Evolutionary conservation across 805 yeast species (phyloP), one percentile per base, ranked within the genome.

Genomic region (Saturnispora quitensis): DNA sequence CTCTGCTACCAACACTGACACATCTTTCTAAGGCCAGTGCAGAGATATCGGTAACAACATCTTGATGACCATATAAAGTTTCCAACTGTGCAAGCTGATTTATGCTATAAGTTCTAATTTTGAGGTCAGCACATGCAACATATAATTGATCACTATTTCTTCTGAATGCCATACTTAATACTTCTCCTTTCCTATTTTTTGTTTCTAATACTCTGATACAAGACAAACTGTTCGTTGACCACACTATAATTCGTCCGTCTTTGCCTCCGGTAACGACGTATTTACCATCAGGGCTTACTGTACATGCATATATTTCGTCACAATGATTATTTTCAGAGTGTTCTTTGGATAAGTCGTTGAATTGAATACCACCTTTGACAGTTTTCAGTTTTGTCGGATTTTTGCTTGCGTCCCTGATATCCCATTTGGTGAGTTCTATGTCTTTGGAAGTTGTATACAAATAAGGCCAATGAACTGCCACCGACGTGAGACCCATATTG

Each of bases 1-100:
- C 99, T 60, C 98, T 80, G 3, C 95, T 76, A 17, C 99, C 99
- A 33, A 91, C 98, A 25, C 96, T 88, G 17, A 93, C 90, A 73
- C 99, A 93, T 53, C 97, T 80, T 63, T 93, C 98, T 66, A 82
- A 82, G 9, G 80, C 78, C 55, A 93, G 71, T 0, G 97, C 89
- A 22, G 89, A 71, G 50, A 93, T 83, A 62, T 84, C 97, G 43
- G 78, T 76, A 44, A 91, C 90, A 50, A 79, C 73, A 64, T 93
- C 99, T 70, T 93, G 98, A 68, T 93, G 99, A 2, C 99, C 99
- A 65, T 88, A 93, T 45, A 93, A 71, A 4, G 87, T 84, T 71
- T 93, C 99, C 62, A 91, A 75, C 67, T 89, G 95, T 4, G 96
- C 83, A 62, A 84, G 77, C 68, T 89, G 97, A 60, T 82, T 86